Conservation (phyloP, 805 yeast genomes). For the Spathaspora sp. region DNA sequence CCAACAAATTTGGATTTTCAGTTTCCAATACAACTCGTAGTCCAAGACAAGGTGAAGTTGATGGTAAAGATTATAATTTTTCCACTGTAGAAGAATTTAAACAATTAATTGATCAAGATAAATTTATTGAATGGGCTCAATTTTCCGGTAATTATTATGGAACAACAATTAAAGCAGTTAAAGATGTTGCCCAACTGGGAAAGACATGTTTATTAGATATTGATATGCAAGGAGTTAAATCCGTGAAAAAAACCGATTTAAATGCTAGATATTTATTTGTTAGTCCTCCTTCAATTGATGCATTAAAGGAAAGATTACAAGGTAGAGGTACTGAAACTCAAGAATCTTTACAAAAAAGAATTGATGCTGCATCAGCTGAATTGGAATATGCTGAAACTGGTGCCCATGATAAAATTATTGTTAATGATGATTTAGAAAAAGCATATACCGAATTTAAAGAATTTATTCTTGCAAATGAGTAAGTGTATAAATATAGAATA, state of each 20-base stretch:
- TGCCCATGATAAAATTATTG: constrained; percentile 84
- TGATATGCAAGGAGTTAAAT: constrained; percentile 98
- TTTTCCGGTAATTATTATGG: constrained; percentile 98
- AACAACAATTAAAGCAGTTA: constrained; percentile 82
- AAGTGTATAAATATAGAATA: background rate
- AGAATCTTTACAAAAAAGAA: constrained; percentile 79
- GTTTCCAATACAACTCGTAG: constrained; percentile 88
- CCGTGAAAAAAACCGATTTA: constrained; percentile 78
- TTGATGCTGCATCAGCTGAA: constrained; percentile 84
- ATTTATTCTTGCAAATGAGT: constrained; percentile 49
- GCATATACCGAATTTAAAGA: constrained; percentile 80
- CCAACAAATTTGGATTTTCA: constrained; percentile 88
- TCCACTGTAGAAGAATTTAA: constrained; percentile 77
- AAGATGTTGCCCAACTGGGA: constrained; percentile 61
- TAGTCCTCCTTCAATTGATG: constrained; percentile 90
- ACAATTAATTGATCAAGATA: constrained; percentile 63
- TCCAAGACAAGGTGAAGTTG: constrained; percentile 88
- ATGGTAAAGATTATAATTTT: constrained; percentile 90
- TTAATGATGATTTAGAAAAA: constrained; percentile 86
- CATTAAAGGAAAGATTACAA: constrained; percentile 66
- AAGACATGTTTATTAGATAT: constrained; percentile 89
- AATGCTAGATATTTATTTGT: constrained; percentile 84
- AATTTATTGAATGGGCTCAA: constrained; percentile 96
- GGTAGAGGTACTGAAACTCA: constrained; percentile 94
- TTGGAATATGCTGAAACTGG: constrained; percentile 86